Conservation (phyloP, 2,329 filamentous ascomycete genomes). For the Coniochaeta pulveracea region DNA sequence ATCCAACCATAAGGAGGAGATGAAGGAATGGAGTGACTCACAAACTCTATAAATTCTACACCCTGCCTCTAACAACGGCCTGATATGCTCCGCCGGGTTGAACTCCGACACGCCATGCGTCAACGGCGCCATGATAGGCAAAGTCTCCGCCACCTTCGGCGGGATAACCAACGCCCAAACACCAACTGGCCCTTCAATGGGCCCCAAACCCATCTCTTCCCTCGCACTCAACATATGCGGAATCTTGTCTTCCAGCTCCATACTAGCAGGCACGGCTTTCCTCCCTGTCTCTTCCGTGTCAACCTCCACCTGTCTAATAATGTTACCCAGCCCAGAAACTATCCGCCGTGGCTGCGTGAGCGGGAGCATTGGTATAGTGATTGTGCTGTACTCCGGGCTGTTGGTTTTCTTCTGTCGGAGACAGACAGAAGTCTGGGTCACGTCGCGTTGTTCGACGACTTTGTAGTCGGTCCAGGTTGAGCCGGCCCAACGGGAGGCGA, state of each 20-base stretch:
- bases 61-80: conserved; percentile 25
- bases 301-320: conserved; percentile 52
- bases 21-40: conserved; percentile 18
- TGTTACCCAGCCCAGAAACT: conserved; percentile 63
- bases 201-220: conserved; percentile 12
- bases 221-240: conserved; percentile 40
- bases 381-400: background rate
- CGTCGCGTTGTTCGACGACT: conserved; percentile 2
- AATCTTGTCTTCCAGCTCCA: conserved; percentile 58
- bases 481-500: conserved; percentile 8
- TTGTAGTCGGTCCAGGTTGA: background rate
- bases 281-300: no score
- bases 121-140: background rate
- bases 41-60: conserved; percentile 34
- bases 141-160: background rate
- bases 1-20: background rate
- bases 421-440: background rate
- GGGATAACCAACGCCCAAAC: conserved; percentile 67
- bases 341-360: conserved; percentile 54
- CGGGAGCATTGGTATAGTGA: conserved; percentile 40
- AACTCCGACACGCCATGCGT: conserved; percentile 8
- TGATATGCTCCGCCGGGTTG: conserved; percentile 17
- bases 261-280: conserved; percentile 49
- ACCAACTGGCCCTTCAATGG: conserved; percentile 32
- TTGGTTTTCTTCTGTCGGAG: background rate